Conservation (phyloP, 2,329 filamentous ascomycete species). For the Bipolaris cookei region DNA sequence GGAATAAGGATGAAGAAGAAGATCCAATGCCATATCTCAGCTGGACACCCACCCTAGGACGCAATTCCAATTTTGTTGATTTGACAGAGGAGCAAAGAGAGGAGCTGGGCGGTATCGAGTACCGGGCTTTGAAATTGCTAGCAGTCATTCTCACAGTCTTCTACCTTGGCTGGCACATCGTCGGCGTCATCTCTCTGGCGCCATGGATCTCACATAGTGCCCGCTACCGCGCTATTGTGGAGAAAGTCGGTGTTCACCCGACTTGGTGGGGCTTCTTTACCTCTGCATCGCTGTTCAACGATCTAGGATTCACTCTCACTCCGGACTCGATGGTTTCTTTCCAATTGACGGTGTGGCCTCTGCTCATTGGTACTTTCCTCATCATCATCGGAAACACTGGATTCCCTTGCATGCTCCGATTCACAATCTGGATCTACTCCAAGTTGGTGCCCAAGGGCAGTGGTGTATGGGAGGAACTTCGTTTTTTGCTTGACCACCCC, state of each 20-base stretch:
- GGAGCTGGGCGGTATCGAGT: conserved; percentile 95
- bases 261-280: conserved; percentile 96
- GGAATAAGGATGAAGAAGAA: conserved; percentile 55
- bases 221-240: conserved; percentile 68
- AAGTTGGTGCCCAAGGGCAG: conserved; percentile 69
- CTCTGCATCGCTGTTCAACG: conserved; percentile 86
- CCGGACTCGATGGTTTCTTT: conserved; percentile 95
- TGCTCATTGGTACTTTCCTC: conserved; percentile 81
- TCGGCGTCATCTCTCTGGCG: conserved; percentile 74
- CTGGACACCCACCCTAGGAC: conserved; percentile 88
- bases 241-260: conserved; percentile 64
- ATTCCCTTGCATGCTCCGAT: conserved; percentile 91
- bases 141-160: conserved; percentile 78
- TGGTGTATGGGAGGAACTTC: conserved; percentile 85
- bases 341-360: conserved; percentile 73
- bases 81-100: conserved; percentile 90
- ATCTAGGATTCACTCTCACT: conserved; percentile 91
- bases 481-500: conserved; percentile 91
- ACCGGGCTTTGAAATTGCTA: conserved; percentile 86
- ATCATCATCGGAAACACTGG: conserved; percentile 96
- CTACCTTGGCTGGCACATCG: conserved; percentile 80
- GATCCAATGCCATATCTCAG: conserved; percentile 85
- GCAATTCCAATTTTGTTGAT: conserved; percentile 91
- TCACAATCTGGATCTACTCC: conserved; percentile 85
- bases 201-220: conserved; percentile 77